Evolutionary conservation across 805 yeast genomes (phyloP), one percentile per base, ranked within the genome.

Genomic region (Komagataella populi): DNA sequence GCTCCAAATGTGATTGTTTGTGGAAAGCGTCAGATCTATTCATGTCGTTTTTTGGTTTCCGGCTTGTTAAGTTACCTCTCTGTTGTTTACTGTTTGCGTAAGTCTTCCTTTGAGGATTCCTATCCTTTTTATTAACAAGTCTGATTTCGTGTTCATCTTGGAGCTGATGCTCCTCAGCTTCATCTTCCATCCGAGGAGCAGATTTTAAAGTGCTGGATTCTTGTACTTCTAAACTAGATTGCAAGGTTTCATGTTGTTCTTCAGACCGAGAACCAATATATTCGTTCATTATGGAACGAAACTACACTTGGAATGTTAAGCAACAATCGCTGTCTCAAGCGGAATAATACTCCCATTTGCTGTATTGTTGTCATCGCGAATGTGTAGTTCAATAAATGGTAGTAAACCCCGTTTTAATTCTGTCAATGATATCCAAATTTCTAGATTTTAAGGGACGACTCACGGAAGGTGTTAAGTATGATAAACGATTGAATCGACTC

Each of bases 381-480:
- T 20, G 20, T 20, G 2, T 20, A 20, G 20, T 20, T 3, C 20
- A 20, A 20, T 20, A 20, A 20, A 20, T 2, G 20, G 20, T 4
- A 20, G 20, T 20, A 20, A 20, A 20, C 20, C 20, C 1, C 1
- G 20, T 12, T 30, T 30, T 30, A 4, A 2, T 30, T 14, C 8
- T 8, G 30, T 45, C 47, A 18, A 44, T 20, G 30, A 7, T 23
- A 14, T 46, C 59, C 60, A 61, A 65, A 17, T 63, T 60, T 45
- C 55, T 65, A 45, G 50, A 52, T n/a, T 57, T 62, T 47, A 57
- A 52, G 53, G 78, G 74, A 51, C 55, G 84, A 51, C 67, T 84
- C 4, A 68, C 80, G 6, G 93, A 84, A 61, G 90, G 90, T 16
- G 68, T 83, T 56, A 76, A 85, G 2, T 83, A 80, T 61, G 78